Evolutionary conservation across 495 filamentous ascomycete genomes (phyloP), one percentile per base, ranked within the genome.

Genomic region (Polyplosphaeria fusca): DNA sequence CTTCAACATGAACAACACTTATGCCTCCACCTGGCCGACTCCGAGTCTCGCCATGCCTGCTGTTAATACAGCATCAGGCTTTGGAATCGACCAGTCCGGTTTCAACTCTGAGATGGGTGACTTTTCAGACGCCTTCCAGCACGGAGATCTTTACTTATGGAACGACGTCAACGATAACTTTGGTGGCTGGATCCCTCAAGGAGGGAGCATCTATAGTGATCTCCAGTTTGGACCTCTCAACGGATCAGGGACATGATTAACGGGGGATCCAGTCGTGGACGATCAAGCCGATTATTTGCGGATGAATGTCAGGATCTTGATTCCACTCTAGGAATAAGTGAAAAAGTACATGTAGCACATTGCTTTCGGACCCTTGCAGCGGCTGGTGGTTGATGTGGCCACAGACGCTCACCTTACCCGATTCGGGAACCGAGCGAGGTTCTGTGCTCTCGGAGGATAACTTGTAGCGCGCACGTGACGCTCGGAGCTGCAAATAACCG

Each of bases 71-170:
- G 39, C 39, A 11, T 19, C 7, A 14, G 30, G 30, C 30, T 14
- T 35, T 35, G 30, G 7, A 7, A 12, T 5, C 9, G 39, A 42
- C 39, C 27, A 43, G 12, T 1, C 47, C 19, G 23, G 30, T 4
- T 53, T 49, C 19, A 25, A 43, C 3, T 16, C 41, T 20, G 52
- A 59, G 14, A 52, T 64, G 45, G 28, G 37, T 1, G 55, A 60
- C 47, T 60, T 64, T 26, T 32, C 28, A n/a, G 27, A 27, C 14
- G 49, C 55, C 2, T 64, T 64, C 56, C 55, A 60, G 24, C 24
- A 60, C 26, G 61, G 61, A 14, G 61, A 64, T 23, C 25, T 64
- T 22, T 64, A 60, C 46, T 47, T 64, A 3, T 64, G 61, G 61
- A 53, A 64, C 38, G 61, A 60, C 28, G 37, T 61, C 9, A 53